Percentiles rank a stretch among this genome's conserved stretches.
phyloP scores from a whole-genome alignment of 2,329 filamentous ascomycete species.

The Ustulina deusta region DNA sequence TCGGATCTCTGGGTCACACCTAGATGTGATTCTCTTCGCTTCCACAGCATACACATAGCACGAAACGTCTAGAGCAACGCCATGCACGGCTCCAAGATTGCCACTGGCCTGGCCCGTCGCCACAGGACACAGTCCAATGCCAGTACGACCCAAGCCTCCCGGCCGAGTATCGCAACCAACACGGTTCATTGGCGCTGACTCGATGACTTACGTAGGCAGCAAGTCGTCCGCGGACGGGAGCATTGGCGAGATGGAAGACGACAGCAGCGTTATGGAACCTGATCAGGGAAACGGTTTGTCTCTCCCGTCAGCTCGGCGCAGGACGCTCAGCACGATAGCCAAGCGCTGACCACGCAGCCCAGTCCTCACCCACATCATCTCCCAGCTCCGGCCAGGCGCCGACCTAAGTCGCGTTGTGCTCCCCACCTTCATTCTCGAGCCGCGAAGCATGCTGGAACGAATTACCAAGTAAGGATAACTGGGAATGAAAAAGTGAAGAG shows the following conservation, averaged over 20 bases:
- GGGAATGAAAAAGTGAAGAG: too few relatives aligned
- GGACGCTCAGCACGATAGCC: not conserved
- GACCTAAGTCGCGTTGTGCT: slow-evolving; percentile 94
- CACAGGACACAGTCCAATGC: slow-evolving; percentile 48
- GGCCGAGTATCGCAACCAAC: not conserved
- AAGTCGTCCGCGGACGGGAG: slow-evolving; percentile 65
- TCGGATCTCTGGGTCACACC: not conserved
- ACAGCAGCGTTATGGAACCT: slow-evolving; percentile 85
- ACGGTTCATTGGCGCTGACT: slow-evolving; percentile 20
- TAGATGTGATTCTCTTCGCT: slow-evolving; percentile 9
- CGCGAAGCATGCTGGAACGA: slow-evolving; percentile 95
- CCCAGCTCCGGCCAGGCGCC: slow-evolving; percentile 92
- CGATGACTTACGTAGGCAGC: slow-evolving; percentile 42
- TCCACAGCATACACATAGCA: slow-evolving; percentile 2
- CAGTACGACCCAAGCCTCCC: slow-evolving; percentile 42
- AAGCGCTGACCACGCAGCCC: slow-evolving; percentile 40
- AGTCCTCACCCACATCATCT: slow-evolving; percentile 98
- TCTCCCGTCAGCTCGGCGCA: slow-evolving; percentile 2
- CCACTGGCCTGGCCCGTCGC: slow-evolving; percentile 46
- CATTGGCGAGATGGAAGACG: slow-evolving; percentile 67
- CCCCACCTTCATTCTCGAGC: slow-evolving; percentile 97
- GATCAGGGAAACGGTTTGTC: slow-evolving; percentile 92
- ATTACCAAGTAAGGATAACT: slow-evolving; percentile 86
- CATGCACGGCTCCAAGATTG: slow-evolving; percentile 48
- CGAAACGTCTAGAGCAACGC: slow-evolving; percentile 14